A percentile compares a stretch with the other conserved stretches of the same genome.
Evolutionary conservation across 192 early-diverging fungal species (phyloP).

Genomic region (Backusella luteola): DNA sequence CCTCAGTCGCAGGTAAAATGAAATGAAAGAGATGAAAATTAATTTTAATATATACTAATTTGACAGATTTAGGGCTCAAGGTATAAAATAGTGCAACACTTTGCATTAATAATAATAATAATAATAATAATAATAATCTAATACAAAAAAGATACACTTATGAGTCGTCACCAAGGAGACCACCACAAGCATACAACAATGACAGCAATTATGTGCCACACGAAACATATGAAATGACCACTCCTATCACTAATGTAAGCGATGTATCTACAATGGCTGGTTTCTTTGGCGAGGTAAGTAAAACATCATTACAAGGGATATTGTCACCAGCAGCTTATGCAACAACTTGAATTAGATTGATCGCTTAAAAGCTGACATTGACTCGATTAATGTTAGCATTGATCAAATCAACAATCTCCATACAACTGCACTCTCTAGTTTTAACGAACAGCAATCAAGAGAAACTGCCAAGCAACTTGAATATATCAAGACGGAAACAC

Average conservation of each 20-base stretch:
- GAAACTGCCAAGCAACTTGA: constrained; percentile 11
- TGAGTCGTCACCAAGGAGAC: not conserved
- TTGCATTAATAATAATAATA: not conserved
- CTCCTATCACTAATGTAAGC: not conserved
- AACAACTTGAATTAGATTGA: constrained; percentile 6
- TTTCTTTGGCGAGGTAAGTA: constrained; percentile 23
- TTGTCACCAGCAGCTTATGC: not conserved
- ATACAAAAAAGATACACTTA: not conserved
- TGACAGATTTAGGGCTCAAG: constrained; percentile 2
- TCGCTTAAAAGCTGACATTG: constrained; percentile 18
- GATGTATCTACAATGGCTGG: constrained; percentile 10
- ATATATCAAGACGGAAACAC: constrained; percentile 23
- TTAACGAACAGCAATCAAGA: constrained; percentile 21
- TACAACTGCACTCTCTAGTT: constrained; percentile 3
- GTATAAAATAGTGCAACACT: not conserved
- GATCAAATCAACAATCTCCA: constrained; percentile 19
- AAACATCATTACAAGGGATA: not conserved
- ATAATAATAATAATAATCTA: not conserved
- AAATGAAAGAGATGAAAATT: not conserved
- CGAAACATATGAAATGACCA: constrained; percentile 19
- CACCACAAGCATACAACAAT: not conserved
- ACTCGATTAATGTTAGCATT: constrained; percentile 1
- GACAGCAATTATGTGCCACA: not conserved
- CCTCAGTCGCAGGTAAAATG: not conserved
- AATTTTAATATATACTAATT: not conserved